Evolutionary conservation across 352 stramenopile genomes (phyloP).

Genomic region (Phytophthora europaea): DNA sequence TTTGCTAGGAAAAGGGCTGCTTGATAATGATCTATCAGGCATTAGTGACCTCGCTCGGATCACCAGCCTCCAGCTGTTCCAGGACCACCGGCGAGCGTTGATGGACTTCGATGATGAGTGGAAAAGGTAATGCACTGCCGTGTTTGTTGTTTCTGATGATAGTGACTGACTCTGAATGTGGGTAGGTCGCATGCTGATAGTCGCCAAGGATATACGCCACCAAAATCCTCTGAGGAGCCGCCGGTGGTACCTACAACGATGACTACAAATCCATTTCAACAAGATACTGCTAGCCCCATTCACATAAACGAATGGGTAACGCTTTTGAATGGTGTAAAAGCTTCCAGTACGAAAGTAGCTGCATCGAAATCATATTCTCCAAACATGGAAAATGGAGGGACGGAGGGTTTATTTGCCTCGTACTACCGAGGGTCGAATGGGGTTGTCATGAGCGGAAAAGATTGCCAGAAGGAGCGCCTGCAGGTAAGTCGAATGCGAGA

Average conservation of each 20-base stretch:
- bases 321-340: slow-evolving; percentile 38
- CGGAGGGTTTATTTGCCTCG: slow-evolving; percentile 24
- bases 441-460: slow-evolving; percentile 34
- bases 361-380: slow-evolving; percentile 1
- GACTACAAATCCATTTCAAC: slow-evolving; percentile 42
- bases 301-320: slow-evolving; percentile 26
- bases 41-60: slow-evolving; percentile 41
- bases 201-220: slow-evolving; percentile 20
- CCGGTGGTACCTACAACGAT: slow-evolving; percentile 9
- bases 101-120: slow-evolving; percentile 68
- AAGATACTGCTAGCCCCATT: not conserved
- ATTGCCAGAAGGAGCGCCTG: slow-evolving; percentile 27
- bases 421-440: slow-evolving; percentile 48
- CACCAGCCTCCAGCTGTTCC: slow-evolving; percentile 56
- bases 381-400: slow-evolving; percentile 10
- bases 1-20: slow-evolving; percentile 29
- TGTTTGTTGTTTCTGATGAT: not conserved
- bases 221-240: slow-evolving; percentile 1
- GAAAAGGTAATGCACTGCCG: slow-evolving; percentile 41
- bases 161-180: slow-evolving; percentile 1
- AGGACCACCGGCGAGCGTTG: slow-evolving; percentile 57
- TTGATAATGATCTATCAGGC: slow-evolving; percentile 19
- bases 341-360: slow-evolving; percentile 30
- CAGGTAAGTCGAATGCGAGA: slow-evolving; percentile 26
- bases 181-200: slow-evolving; percentile 39